These are phyloP conservation scores for Podila epicladia DNA, from an alignment of 192 early-diverging fungal species.

Conservation along the genomic window DNA sequence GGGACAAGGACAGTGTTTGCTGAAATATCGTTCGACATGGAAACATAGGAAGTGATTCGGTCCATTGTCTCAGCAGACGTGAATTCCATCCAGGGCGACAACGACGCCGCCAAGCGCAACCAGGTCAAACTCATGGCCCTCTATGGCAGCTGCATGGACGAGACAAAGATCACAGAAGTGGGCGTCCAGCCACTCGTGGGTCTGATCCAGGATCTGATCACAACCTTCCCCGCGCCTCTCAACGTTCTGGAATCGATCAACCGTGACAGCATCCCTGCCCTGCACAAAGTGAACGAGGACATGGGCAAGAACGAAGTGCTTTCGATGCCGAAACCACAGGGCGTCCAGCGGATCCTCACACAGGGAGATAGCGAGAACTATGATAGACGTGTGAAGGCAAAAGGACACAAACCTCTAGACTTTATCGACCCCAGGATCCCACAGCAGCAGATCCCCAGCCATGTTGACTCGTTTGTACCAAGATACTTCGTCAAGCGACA, in stretches of 20 bases:
- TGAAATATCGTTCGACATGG: too few relatives aligned
- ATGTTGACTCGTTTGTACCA: neutral
- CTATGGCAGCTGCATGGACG: slow-evolving; percentile 66
- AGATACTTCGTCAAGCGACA: neutral
- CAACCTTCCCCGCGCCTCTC: slow-evolving; percentile 35
- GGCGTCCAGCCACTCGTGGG: slow-evolving; percentile 52
- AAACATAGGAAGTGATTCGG: slow-evolving; percentile 45
- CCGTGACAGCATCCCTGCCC: neutral
- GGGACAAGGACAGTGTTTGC: too few relatives aligned
- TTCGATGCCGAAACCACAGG: too few relatives aligned
- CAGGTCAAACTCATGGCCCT: slow-evolving; percentile 64
- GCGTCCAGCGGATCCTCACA: too few relatives aligned
- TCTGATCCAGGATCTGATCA: slow-evolving; percentile 45
- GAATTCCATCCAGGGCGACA: slow-evolving; percentile 13
- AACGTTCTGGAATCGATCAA: slow-evolving; percentile 22
- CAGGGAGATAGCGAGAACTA: too few relatives aligned
- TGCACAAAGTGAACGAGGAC: neutral
- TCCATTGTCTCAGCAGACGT: slow-evolving; percentile 58
- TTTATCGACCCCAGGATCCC: too few relatives aligned
- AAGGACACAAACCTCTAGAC: too few relatives aligned
- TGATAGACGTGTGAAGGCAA: too few relatives aligned
- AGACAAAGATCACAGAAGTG: slow-evolving; percentile 43
- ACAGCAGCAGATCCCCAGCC: neutral
- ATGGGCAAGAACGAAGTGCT: too few relatives aligned
- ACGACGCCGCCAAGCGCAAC: slow-evolving; percentile 58